These are phyloP conservation scores for Aspergillus alliaceus DNA, from an alignment of 2,329 filamentous ascomycete genomes.

Conservation along the genomic window DNA sequence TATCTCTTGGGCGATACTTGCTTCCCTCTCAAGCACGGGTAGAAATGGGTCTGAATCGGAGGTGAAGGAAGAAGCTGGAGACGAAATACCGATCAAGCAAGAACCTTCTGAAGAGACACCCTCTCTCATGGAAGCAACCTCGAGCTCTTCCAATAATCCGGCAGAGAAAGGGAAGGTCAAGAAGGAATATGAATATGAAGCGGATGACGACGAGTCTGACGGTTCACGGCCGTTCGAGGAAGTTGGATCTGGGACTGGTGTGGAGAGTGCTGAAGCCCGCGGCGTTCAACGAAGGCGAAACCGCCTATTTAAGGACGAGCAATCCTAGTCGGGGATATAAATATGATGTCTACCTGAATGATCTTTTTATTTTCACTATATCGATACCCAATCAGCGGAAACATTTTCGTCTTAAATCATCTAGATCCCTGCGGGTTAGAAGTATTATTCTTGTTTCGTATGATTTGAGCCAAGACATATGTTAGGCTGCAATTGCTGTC, in stretches of 20 bases:
- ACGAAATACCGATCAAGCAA: slow-evolving; percentile 21
- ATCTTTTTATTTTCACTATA: neutral
- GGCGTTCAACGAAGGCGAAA: slow-evolving; percentile 36
- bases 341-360: too few species aligned
- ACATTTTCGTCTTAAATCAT: neutral
- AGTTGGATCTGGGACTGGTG: slow-evolving; percentile 57
- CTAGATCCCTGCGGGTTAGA: too few species aligned
- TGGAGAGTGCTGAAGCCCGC: slow-evolving; percentile 32
- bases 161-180: slow-evolving; percentile 18
- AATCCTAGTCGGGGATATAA: slow-evolving; percentile 4
- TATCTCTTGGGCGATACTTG: slow-evolving; percentile 63
- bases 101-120: slow-evolving; percentile 12
- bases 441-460: too few species aligned
- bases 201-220: slow-evolving; percentile 11
- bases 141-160: slow-evolving; percentile 3
- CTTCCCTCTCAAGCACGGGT: slow-evolving; percentile 38
- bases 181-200: slow-evolving; percentile 22
- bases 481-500: neutral
- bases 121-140: slow-evolving; percentile 2
- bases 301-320: slow-evolving; percentile 21
- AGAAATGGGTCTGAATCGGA: neutral
- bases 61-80: slow-evolving; percentile 6
- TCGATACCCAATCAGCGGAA: neutral
- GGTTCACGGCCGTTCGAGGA: slow-evolving; percentile 35
- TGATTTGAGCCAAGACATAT: too few species aligned